Conservation (phyloP, 2,329 filamentous ascomycete species). For the Penicillium sp. region DNA sequence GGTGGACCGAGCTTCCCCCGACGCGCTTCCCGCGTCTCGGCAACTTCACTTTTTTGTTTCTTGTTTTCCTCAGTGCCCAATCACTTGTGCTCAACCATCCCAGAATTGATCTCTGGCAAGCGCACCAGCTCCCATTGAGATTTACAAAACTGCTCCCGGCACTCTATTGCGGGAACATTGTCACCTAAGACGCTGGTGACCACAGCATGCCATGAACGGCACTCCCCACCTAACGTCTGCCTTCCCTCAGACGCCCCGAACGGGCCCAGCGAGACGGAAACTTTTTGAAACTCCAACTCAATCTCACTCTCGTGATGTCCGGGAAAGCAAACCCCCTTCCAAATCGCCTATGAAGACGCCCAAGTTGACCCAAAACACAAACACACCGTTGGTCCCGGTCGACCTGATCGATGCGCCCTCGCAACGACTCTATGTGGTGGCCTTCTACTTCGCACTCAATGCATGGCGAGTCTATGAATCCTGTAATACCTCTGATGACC, state of each 20-base stretch:
- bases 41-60: slow-evolving; percentile 22
- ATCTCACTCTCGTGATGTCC: slow-evolving; percentile 23
- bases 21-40: slow-evolving; percentile 29
- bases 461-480: slow-evolving; percentile 88
- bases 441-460: slow-evolving; percentile 72
- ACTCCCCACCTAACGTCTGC: slow-evolving; percentile 80
- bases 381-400: slow-evolving; percentile 70
- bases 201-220: slow-evolving; percentile 70
- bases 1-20: slow-evolving; percentile 24
- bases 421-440: slow-evolving; percentile 81
- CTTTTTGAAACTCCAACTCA: slow-evolving; percentile 31
- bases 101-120: too few species aligned
- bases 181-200: slow-evolving; percentile 21
- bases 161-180: too few species aligned
- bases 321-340: slow-evolving; percentile 22
- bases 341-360: slow-evolving; percentile 23
- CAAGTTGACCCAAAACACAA: slow-evolving; percentile 21
- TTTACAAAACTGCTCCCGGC: too few species aligned
- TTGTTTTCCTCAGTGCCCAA: slow-evolving; percentile 1
- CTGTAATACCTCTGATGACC: slow-evolving; percentile 72
- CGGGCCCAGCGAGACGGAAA: slow-evolving; percentile 39
- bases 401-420: slow-evolving; percentile 82
- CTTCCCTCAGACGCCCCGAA: slow-evolving; percentile 71
- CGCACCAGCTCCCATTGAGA: too few species aligned
- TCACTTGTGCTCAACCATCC: slow-evolving; percentile 6